Evolutionary conservation across 441 rosid species (phyloP).

Genomic region (Cnidoscolus chayamansa): DNA sequence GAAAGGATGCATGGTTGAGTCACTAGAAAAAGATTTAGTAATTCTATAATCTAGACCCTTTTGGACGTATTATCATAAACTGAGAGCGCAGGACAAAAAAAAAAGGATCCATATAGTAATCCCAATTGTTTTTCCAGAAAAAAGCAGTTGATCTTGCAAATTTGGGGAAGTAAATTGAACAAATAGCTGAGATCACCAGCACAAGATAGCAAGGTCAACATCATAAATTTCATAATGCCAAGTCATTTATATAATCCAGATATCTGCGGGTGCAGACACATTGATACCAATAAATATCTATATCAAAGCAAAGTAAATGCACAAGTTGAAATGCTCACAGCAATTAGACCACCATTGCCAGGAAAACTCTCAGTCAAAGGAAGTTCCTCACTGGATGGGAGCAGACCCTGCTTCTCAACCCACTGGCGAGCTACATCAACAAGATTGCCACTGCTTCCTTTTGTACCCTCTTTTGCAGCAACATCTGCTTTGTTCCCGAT

Average conservation of each 20-base stretch:
- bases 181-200: background rate
- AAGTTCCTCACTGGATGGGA: constrained; percentile 85
- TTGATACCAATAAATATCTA: background rate
- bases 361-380: constrained; percentile 95
- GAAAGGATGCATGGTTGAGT: background rate
- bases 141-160: background rate
- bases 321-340: constrained; percentile 47
- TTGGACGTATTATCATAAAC: background rate
- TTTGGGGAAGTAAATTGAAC: background rate
- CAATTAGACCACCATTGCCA: constrained; percentile 70
- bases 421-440: constrained; percentile 98
- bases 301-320: background rate
- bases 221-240: background rate
- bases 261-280: background rate
- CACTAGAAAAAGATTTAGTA: background rate
- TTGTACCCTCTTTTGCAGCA: constrained; percentile 83
- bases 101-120: background rate
- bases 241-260: background rate
- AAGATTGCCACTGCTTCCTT: constrained; percentile 96
- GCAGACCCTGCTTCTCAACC: constrained; percentile 99
- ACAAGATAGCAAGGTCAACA: background rate
- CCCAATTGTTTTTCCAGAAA: background rate
- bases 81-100: background rate
- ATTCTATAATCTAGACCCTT: background rate
- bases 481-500: constrained; percentile 94